These are phyloP conservation scores for Myrica gale DNA, from an alignment of 306 rosid species.

Conservation along the genomic window DNA sequence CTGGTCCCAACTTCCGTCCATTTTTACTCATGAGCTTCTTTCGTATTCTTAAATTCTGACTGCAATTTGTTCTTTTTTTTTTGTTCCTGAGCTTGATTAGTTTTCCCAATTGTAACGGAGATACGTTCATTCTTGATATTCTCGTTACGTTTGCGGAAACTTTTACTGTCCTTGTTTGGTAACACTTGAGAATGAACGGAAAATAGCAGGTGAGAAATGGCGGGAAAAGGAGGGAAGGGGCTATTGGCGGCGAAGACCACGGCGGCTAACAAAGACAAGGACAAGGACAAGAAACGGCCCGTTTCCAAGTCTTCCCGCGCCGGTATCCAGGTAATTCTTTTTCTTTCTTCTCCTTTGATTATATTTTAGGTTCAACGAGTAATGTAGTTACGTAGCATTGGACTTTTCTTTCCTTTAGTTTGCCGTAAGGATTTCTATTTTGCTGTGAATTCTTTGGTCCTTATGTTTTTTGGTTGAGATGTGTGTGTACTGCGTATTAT, in stretches of 20 bases:
- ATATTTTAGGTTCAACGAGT: too few species aligned
- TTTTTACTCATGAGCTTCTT: background rate
- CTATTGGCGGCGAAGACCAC: conserved; percentile 89
- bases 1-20: background rate
- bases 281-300: conserved; percentile 82
- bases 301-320: conserved; percentile 96
- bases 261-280: conserved; percentile 80
- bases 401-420: too few species aligned
- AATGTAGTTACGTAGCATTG: too few species aligned
- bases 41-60: background rate
- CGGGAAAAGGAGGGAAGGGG: conserved; percentile 97
- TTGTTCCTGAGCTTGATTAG: background rate
- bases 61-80: background rate
- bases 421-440: too few species aligned
- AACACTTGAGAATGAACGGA: background rate
- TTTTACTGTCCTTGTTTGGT: background rate
- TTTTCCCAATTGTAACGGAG: too few species aligned
- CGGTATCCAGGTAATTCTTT: conserved; percentile 64
- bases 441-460: background rate
- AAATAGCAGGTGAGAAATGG: conserved; percentile 52
- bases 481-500: background rate
- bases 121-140: too few species aligned
- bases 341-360: too few species aligned
- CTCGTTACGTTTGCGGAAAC: too few species aligned
- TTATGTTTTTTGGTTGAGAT: background rate